Evolutionary conservation across 2,329 filamentous ascomycete species (phyloP).

Genomic region (Myriangium duriaei): DNA sequence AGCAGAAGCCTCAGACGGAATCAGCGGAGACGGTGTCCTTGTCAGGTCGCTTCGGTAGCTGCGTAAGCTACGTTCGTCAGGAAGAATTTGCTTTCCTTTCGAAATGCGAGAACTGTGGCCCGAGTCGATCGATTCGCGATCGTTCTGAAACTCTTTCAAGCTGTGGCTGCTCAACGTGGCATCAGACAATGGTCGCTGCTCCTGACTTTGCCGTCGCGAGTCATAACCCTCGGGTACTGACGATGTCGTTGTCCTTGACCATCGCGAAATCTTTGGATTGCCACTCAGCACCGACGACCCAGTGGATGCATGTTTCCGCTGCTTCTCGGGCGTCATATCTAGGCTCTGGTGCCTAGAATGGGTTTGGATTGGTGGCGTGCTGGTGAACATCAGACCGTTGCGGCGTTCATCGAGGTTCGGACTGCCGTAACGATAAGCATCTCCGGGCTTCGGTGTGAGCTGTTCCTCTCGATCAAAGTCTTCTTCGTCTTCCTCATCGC

Average conservation of each 20-base stretch:
- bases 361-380: conserved; percentile 44
- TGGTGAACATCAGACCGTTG: conserved; percentile 21
- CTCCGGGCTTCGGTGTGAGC: conserved; percentile 39
- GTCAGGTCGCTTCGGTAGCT: conserved; percentile 25
- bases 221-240: conserved; percentile 67
- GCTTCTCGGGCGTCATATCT: conserved; percentile 72
- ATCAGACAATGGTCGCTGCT: conserved; percentile 47
- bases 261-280: conserved; percentile 79
- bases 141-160: conserved; percentile 25
- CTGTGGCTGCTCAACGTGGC: conserved; percentile 43
- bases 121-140: neutral
- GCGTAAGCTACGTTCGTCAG: conserved; percentile 18
- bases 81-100: neutral
- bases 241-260: conserved; percentile 92
- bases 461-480: conserved; percentile 41
- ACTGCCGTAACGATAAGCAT: conserved; percentile 31
- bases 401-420: conserved; percentile 43
- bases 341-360: conserved; percentile 30
- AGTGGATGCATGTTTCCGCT: conserved; percentile 79
- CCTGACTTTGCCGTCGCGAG: conserved; percentile 48
- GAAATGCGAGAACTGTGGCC: neutral
- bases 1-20: conserved; percentile 38
- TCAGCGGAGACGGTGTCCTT: conserved; percentile 39
- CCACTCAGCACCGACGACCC: conserved; percentile 58
- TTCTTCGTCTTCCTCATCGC: conserved; percentile 51